Evolutionary conservation across 139 green algal genomes (phyloP).

Genomic region (Chlorella sp.): DNA sequence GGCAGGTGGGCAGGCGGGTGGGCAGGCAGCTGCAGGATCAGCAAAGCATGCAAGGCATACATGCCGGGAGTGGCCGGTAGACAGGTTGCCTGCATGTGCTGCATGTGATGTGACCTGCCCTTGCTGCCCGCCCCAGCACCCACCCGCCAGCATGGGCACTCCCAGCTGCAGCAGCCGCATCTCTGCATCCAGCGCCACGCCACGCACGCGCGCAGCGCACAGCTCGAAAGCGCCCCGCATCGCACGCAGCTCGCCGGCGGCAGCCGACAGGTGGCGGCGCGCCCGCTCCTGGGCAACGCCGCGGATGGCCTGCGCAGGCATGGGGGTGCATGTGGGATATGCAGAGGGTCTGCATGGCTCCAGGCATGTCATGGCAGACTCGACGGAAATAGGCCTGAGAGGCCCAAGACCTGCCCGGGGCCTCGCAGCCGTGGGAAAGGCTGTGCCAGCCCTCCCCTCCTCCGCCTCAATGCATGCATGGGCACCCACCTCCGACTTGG

Average conservation of each 20-base stretch:
- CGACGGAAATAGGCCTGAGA: no score
- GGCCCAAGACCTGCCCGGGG: no score
- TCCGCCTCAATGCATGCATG: neutral
- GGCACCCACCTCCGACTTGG: neutral
- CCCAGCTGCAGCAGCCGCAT: conserved; percentile 31
- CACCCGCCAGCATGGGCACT: conserved; percentile 39
- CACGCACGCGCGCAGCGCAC: conserved; percentile 14
- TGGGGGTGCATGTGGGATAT: no score
- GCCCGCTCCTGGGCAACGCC: neutral
- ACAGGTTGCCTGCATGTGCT: no score
- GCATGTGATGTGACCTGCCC: neutral
- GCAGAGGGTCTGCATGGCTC: no score
- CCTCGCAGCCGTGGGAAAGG: no score
- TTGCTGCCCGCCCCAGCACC: neutral
- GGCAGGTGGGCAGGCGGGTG: no score
- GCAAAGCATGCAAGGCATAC: no score
- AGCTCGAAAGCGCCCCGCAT: conserved; percentile 7
- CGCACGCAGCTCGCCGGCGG: neutral
- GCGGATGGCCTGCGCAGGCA: neutral
- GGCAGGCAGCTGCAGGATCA: no score
- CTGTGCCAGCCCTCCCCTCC: no score
- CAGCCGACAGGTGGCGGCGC: neutral
- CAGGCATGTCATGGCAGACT: no score
- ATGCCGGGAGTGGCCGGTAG: no score
- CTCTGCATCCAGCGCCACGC: conserved; percentile 26